phyloP scores from a whole-genome alignment of 805 yeast genomes.

The Saturnispora saitoi region DNA sequence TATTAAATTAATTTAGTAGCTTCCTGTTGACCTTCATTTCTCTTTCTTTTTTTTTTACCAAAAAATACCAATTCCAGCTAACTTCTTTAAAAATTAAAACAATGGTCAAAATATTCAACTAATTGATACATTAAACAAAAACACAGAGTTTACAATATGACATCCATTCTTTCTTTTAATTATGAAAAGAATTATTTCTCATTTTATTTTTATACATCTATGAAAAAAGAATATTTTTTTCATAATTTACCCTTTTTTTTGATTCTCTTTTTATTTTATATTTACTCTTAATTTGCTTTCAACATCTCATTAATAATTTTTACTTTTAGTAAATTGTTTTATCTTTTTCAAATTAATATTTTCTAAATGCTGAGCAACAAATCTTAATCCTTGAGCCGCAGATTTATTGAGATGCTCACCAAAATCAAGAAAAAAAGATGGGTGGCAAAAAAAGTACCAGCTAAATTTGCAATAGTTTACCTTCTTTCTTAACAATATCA shows the following conservation, averaged over 20 bases:
- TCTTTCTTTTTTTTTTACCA: neutral
- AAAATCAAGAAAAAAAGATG: no score
- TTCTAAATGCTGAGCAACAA: no score
- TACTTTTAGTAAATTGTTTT: neutral
- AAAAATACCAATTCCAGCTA: neutral
- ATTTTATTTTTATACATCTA: neutral
- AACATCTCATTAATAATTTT: neutral
- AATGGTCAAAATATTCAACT: neutral
- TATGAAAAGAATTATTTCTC: neutral
- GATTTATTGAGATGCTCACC: no score
- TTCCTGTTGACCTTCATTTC: neutral
- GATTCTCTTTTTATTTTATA: neutral
- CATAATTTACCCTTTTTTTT: neutral
- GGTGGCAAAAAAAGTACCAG: conserved; percentile 8
- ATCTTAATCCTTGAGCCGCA: no score
- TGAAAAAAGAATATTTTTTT: no score
- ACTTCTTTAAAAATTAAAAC: neutral
- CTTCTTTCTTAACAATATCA: neutral
- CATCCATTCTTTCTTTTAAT: neutral
- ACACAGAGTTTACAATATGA: neutral
- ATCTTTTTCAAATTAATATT: no score
- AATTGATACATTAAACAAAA: neutral
- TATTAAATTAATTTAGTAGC: conserved; percentile 38
- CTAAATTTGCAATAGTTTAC: neutral
- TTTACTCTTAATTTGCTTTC: neutral